Conservation (phyloP, 306 rosid species). For the Cucurbita pepo region DNA sequence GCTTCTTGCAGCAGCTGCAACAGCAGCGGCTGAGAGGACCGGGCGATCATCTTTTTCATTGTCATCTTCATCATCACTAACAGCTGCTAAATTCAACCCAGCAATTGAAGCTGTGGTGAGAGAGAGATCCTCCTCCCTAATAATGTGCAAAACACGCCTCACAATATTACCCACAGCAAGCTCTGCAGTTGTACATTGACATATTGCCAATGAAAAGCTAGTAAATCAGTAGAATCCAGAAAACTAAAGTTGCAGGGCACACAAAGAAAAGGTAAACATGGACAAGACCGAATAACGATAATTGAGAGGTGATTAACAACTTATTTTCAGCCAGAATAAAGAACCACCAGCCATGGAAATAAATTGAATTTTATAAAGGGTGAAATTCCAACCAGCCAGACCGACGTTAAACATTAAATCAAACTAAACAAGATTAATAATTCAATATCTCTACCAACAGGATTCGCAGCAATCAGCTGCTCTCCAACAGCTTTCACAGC, state of each 20-base stretch:
- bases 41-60: conserved; percentile 47
- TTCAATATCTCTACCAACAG: conserved; percentile 48
- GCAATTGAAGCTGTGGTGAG: conserved; percentile 71
- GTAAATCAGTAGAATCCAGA: neutral
- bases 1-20: conserved; percentile 95
- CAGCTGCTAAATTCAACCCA: conserved; percentile 53
- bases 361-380: neutral
- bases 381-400: neutral
- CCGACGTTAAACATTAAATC: neutral
- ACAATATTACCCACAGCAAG: conserved; percentile 95
- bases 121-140: conserved; percentile 90
- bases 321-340: neutral
- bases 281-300: neutral
- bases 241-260: neutral
- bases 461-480: conserved; percentile 82
- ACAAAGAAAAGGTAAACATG: neutral
- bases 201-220: conserved; percentile 1
- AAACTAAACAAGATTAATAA: neutral
- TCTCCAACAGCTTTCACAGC: conserved; percentile 86
- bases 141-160: conserved; percentile 90
- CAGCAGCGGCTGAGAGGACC: conserved; percentile 69
- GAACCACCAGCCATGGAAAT: neutral
- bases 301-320: neutral
- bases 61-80: conserved; percentile 88
- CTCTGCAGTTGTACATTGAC: conserved; percentile 41